These are phyloP conservation scores for Penicillium frequentans DNA, from an alignment of 2,329 filamentous ascomycete species.

Conservation along the genomic window DNA sequence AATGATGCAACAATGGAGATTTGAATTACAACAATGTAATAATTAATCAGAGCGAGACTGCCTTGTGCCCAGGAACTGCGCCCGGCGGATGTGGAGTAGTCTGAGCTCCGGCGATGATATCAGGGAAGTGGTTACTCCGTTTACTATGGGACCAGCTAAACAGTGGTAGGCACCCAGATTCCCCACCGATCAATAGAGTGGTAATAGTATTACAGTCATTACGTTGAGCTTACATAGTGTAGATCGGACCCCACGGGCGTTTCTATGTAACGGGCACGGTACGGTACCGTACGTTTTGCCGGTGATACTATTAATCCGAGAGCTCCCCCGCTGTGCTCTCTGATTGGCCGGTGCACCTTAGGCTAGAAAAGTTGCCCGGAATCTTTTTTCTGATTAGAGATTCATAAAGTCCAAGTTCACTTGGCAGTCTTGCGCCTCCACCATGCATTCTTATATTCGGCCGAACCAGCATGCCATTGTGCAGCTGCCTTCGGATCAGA, in stretches of 20 bases:
- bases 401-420: neutral
- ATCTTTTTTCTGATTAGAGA: constrained; percentile 10
- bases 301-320: neutral
- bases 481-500: constrained; percentile 54
- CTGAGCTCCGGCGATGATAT: neutral
- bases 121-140: neutral
- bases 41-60: neutral
- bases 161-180: constrained; percentile 1
- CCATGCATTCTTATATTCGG: constrained; percentile 41
- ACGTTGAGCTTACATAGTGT: neutral
- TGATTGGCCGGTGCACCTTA: constrained; percentile 13
- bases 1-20: neutral
- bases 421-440: neutral
- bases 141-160: neutral
- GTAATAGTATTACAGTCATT: neutral
- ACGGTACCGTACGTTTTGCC: neutral
- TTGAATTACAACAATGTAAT: neutral
- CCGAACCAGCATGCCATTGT: constrained; percentile 39
- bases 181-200: neutral
- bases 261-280: neutral
- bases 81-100: neutral
- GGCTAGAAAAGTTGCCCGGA: constrained; percentile 12
- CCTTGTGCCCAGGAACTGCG: neutral
- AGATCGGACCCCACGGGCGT: rapidly evolving
- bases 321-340: neutral